Evolutionary conservation across 2,329 filamentous ascomycete species (phyloP).

Genomic region (Epichloe glyceriae): DNA sequence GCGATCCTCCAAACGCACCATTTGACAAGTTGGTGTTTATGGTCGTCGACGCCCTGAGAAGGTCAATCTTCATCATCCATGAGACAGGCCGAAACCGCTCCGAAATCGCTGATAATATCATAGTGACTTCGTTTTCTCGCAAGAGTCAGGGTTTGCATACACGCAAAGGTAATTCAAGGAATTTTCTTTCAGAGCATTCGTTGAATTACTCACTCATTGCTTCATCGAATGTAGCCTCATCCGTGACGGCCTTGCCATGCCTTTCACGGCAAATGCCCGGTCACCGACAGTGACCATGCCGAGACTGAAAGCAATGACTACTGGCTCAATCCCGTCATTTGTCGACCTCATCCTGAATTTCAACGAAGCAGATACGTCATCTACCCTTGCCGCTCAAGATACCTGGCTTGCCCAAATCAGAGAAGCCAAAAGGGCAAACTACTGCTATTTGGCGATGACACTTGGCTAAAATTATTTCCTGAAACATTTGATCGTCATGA

Average conservation of each 20-base stretch:
- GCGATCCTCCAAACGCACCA: conserved; percentile 46
- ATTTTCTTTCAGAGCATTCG: not conserved
- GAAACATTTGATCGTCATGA: conserved; percentile 75
- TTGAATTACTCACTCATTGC: not conserved
- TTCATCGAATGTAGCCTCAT: conserved; percentile 52
- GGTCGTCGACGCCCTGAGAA: conserved; percentile 90
- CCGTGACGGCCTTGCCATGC: conserved; percentile 67
- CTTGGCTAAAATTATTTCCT: conserved; percentile 94
- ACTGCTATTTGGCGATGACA: conserved; percentile 95
- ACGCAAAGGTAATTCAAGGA: conserved; percentile 59
- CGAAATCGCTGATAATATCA: not conserved
- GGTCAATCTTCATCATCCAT: conserved; percentile 33
- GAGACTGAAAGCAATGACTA: conserved; percentile 91
- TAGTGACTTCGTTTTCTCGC: conserved; percentile 86
- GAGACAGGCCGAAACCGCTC: not conserved
- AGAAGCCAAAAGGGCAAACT: conserved; percentile 59
- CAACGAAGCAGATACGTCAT: conserved; percentile 84
- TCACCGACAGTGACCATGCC: conserved; percentile 98
- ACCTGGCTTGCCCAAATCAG: conserved; percentile 94
- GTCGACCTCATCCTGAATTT: conserved; percentile 94
- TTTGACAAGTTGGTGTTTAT: conserved; percentile 93
- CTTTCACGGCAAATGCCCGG: conserved; percentile 91
- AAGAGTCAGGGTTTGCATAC: conserved; percentile 69
- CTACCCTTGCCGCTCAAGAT: conserved; percentile 76
- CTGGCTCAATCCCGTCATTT: conserved; percentile 95